Evolutionary conservation across 2,329 filamentous ascomycete species (phyloP), one percentile per base, ranked within the genome.

Genomic region (Bertia moriformis): DNA sequence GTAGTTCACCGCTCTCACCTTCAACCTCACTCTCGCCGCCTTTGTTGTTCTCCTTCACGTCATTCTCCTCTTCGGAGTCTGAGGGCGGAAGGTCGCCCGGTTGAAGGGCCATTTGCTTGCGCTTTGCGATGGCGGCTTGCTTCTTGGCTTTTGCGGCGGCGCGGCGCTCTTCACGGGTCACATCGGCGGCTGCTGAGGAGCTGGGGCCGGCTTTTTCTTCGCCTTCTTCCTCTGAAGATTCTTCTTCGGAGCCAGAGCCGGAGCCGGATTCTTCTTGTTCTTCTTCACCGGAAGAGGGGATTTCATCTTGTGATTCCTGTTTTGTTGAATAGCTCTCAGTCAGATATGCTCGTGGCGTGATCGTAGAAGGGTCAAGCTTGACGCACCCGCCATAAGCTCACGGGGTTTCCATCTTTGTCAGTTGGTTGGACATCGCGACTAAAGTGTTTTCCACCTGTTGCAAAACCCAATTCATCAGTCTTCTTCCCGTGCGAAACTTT

Each of bases 101-200:
- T 52, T 86, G 79, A 19, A 88, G 78, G 20, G 72, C 65, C 42
- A 74, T 74, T 44, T 75, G 69, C 56, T 79, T 80, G 59, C 81
- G 78, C 55, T 72, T 78, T 40, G 81, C 82, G 54, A 88, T 83
- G 47, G 88, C 89, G 17, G 87, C 88, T 51, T 85, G 81, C 63
- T 96, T 95, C 58, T 82, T 83, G 42, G 86, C 85, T 63, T 94
- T 93, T 52, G 88, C 87, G 43, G 79, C 78, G 37, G 84, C 82
- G 56, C 80, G 83, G 55, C 91, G 88, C 57, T 93, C 78, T 57
- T 96, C 88, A 53, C 91, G 87, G 45, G 75, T 87, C 62, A 85
- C 60, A 36, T 52, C 55, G 35, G 76, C 66, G 46, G 56, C 57
- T 14, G 57, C 55, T 36, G 60, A 51, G 46, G 66, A 57, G 33